Conservation (phyloP, 2,329 filamentous ascomycete species). For the Fusarium sp. region DNA sequence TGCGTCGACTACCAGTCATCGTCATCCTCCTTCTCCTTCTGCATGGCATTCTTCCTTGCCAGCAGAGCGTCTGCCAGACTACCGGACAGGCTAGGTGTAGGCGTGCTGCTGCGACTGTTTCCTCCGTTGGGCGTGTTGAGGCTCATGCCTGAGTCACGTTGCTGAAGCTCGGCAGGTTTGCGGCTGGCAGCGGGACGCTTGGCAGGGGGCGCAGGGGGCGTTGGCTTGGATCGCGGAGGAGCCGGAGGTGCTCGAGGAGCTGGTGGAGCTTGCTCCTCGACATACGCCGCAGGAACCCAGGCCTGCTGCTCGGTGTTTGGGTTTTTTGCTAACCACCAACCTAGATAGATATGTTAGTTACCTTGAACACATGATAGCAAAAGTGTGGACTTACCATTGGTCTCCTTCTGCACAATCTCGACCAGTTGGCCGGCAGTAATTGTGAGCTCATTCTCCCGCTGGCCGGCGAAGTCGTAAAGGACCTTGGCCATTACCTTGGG, state of each 20-base stretch:
- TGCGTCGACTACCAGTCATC: conserved; percentile 72
- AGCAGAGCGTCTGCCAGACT: conserved; percentile 84
- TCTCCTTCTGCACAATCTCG: conserved; percentile 92
- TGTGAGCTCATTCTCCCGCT: conserved; percentile 86
- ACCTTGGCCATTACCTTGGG: conserved; percentile 88
- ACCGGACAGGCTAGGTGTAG: conserved; percentile 77
- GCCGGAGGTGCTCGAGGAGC: conserved; percentile 75
- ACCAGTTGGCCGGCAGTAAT: conserved; percentile 84
- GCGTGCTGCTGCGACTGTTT: conserved; percentile 77
- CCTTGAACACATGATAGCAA: not conserved
- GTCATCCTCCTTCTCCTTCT: conserved; percentile 75
- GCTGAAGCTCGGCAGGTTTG: conserved; percentile 77
- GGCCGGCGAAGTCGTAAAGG: conserved; percentile 90
- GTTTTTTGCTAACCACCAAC: conserved; percentile 94
- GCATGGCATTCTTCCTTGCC: conserved; percentile 81
- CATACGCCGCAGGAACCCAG: conserved; percentile 94
- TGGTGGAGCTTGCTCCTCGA: conserved; percentile 82
- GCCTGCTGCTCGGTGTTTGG: conserved; percentile 73
- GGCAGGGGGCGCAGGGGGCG: conserved; percentile 80
- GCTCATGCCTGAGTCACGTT: conserved; percentile 79
- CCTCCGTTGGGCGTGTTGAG: conserved; percentile 68
- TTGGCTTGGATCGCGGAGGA: conserved; percentile 74
- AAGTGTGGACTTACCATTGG: conserved; percentile 77
- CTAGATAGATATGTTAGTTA: conserved; percentile 63
- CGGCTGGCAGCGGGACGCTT: conserved; percentile 81